phyloP scores from a whole-genome alignment of 345 rosid species.

The Durio zibethinus region DNA sequence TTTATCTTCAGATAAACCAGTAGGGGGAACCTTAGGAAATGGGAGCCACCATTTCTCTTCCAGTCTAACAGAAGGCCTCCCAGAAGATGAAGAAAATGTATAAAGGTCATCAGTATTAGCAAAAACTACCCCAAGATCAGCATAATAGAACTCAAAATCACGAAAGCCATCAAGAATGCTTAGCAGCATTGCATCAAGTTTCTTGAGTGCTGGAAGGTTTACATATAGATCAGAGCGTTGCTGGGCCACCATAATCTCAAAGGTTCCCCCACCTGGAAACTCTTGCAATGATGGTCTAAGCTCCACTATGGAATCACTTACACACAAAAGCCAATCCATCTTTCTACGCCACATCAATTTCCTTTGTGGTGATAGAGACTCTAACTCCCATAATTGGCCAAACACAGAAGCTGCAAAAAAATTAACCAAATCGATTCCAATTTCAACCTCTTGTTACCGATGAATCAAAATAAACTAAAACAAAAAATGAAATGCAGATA shows the following conservation, averaged over 20 bases:
- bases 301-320: conserved; percentile 89
- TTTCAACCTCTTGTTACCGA: background rate
- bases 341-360: conserved; percentile 89
- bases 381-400: conserved; percentile 92
- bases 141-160: conserved; percentile 76
- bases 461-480: background rate
- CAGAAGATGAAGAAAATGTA: conserved; percentile 37
- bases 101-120: conserved; percentile 51
- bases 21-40: conserved; percentile 73
- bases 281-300: conserved; percentile 86
- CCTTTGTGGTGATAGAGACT: conserved; percentile 70
- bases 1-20: conserved; percentile 67
- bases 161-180: conserved; percentile 70
- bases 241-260: conserved; percentile 82
- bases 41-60: conserved; percentile 94
- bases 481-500: background rate
- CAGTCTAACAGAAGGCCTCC: conserved; percentile 68
- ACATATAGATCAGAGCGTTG: conserved; percentile 84
- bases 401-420: conserved; percentile 83
- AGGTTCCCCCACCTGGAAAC: conserved; percentile 82
- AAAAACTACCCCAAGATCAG: conserved; percentile 72
- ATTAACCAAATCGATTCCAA: background rate
- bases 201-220: conserved; percentile 90
- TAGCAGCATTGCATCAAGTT: conserved; percentile 87
- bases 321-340: conserved; percentile 86